These are phyloP conservation scores for Paraphoma sp. DNA, from an alignment of 2,329 filamentous ascomycete species.

Conservation along the genomic window DNA sequence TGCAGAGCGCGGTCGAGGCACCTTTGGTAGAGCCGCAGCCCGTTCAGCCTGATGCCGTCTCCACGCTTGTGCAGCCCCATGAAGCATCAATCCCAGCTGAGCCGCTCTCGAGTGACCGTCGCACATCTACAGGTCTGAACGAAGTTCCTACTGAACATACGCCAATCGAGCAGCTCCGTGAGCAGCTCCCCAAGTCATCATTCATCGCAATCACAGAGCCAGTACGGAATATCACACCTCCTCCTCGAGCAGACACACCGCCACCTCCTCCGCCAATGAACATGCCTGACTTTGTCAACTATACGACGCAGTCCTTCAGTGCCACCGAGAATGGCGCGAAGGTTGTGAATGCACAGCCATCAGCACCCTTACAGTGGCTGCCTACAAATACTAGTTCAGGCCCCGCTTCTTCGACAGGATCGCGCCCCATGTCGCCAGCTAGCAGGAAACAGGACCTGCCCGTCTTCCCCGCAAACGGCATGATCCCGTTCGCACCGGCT, in stretches of 20 bases:
- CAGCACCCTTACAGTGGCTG: slow-evolving; percentile 40
- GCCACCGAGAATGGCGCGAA: not conserved
- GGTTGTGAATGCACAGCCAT: slow-evolving; percentile 16
- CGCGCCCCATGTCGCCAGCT: slow-evolving; percentile 34
- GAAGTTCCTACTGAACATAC: slow-evolving; percentile 41
- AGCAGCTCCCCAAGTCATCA: slow-evolving; percentile 42
- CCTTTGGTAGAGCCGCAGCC: slow-evolving; percentile 40
- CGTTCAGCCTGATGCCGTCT: slow-evolving; percentile 17
- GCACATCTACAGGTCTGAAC: slow-evolving; percentile 24
- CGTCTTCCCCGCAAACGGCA: slow-evolving; percentile 53
- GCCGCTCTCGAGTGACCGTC: slow-evolving; percentile 13
- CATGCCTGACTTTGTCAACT: slow-evolving; percentile 43
- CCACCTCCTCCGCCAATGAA: slow-evolving; percentile 44
- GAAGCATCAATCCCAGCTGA: not conserved
- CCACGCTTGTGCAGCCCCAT: slow-evolving; percentile 11
- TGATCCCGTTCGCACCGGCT: slow-evolving; percentile 46
- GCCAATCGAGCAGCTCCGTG: slow-evolving; percentile 44
- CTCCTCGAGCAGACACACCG: slow-evolving; percentile 46
- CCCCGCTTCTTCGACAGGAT: slow-evolving; percentile 6
- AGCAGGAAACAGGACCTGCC: slow-evolving; percentile 54
- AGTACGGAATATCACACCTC: slow-evolving; percentile 28
- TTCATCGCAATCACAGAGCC: slow-evolving; percentile 34
- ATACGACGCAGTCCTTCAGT: slow-evolving; percentile 30
- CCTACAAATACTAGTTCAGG: slow-evolving; percentile 33
- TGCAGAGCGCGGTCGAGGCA: slow-evolving; percentile 26